Base-by-base conservation (phyloP, 768 basidiomycete species). In the Lactarius tabidus region DNA sequence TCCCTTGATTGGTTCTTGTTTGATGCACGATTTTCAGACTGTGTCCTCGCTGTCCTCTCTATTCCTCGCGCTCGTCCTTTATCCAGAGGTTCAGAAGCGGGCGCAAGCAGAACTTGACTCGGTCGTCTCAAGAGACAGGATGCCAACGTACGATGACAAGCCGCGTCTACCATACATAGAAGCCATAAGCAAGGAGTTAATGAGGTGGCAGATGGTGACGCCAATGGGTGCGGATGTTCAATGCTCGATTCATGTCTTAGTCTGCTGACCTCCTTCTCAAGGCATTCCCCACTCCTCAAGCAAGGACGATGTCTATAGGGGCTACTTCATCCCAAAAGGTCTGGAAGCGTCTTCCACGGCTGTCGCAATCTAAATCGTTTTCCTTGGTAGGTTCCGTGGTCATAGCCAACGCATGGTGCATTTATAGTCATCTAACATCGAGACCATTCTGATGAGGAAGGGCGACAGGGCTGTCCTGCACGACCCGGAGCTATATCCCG, bases 291-390 rank as follows among this genome's bases (percentile, higher is more conserved):
- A 74, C 59, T 51, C 60, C 2, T 23, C 61, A 26, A 59, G 17
- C 15, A 31, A 69, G 31, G 74, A 73, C 28, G 71, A 71, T 35
- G 55, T 70, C 12, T 74, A 71, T 61, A 60, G 66, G 31, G 73
- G 72, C 6, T 70, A 67, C 55, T 67, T 67, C 59, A 72, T 75
- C 3, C 72, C 73, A 17, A 74, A 74, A 62, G 74, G 70, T 56
- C 14, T 62, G n/a, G n/a, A n/a, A n/a, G 8, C 6, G 2, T 23
- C 28, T 3, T n/a, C 36, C 23, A 1, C n/a, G n/a, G n/a, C n/a
- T n/a, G n/a, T 48, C 23, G n/a, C 10, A 45, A 23, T 45, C n/a
- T 23, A 14, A n/a, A n/a, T n/a, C n/a, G n/a, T n/a, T n/a, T 2
- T 2, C 7, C 4, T 20, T 23, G 14, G 33, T 53, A 41, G 45